Evolutionary conservation across 2,329 filamentous ascomycete species (phyloP).

Genomic region (Paecilomyces sp.): DNA sequence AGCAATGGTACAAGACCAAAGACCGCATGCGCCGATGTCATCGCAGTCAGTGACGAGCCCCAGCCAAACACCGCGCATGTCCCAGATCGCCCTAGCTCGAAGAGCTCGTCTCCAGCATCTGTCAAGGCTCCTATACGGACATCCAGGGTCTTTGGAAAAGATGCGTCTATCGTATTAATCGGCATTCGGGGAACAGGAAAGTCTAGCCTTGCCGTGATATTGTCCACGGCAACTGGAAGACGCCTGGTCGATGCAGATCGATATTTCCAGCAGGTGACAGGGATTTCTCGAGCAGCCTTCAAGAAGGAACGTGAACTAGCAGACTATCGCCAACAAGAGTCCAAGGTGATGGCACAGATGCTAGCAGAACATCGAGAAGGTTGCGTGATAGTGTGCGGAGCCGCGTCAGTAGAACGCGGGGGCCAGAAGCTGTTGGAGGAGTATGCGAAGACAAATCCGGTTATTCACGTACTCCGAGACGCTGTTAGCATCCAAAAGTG

Average conservation of each 20-base stretch:
- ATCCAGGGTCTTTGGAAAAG: conserved; percentile 42
- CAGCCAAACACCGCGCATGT: conserved; percentile 11
- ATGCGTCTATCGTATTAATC: conserved; percentile 66
- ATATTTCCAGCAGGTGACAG: conserved; percentile 58
- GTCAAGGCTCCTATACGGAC: conserved; percentile 20
- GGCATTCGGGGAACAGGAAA: conserved; percentile 70
- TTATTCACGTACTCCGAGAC: conserved; percentile 64
- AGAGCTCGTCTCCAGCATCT: conserved; percentile 18
- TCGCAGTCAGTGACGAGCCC: conserved; percentile 9
- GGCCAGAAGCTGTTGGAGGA: conserved; percentile 55
- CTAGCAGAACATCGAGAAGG: conserved; percentile 53
- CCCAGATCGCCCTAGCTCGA: conserved; percentile 18
- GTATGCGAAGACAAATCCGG: conserved; percentile 58
- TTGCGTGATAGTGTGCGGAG: conserved; percentile 64
- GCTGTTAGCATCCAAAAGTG: conserved; percentile 57
- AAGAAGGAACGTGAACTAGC: conserved; percentile 55
- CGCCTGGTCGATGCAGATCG: conserved; percentile 63
- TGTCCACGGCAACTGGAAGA: conserved; percentile 62
- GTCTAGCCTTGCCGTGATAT: conserved; percentile 67
- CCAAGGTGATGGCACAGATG: conserved; percentile 54
- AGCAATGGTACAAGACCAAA: neutral
- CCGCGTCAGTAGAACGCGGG: conserved; percentile 59
- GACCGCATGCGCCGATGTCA: neutral
- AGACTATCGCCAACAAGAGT: conserved; percentile 58
- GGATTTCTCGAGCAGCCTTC: conserved; percentile 55